Percentiles rank a stretch among this genome's conserved stretches.
These are phyloP conservation scores for Metrosideros polymorpha DNA, from an alignment of 441 rosid genomes.

Conservation along the genomic window DNA sequence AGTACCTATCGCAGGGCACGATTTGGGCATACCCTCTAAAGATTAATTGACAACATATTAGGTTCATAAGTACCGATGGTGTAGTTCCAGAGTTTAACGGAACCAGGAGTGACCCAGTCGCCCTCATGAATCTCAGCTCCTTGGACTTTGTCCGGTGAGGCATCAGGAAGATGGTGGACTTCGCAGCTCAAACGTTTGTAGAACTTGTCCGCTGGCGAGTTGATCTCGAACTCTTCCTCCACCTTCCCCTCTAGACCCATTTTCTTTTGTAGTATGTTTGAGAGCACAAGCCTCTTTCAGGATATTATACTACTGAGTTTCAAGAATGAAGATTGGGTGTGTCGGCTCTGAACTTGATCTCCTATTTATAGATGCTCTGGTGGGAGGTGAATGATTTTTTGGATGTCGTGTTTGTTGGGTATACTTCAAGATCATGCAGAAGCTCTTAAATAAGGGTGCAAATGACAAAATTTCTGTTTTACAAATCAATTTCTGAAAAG, in stretches of 20 bases:
- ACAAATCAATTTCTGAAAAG: too few species aligned
- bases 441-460: not conserved
- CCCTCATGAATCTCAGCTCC: not conserved
- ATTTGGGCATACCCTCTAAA: not conserved
- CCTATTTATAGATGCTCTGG: not conserved
- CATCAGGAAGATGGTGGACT: not conserved
- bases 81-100: not conserved
- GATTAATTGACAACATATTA: not conserved
- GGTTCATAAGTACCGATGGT: not conserved
- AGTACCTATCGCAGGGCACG: not conserved
- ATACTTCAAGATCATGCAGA: not conserved
- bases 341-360: not conserved
- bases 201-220: not conserved
- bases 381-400: not conserved
- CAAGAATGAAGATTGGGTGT: not conserved
- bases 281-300: not conserved
- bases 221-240: not conserved
- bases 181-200: not conserved
- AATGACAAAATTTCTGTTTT: too few species aligned
- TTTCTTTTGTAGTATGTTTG: not conserved
- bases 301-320: not conserved
- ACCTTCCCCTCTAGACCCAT: conserved; percentile 2
- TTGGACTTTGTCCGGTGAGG: not conserved
- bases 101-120: not conserved
- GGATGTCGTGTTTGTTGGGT: not conserved